phyloP scores from a whole-genome alignment of 495 filamentous ascomycete genomes.

The Hypomontagnella submonticulosa region DNA sequence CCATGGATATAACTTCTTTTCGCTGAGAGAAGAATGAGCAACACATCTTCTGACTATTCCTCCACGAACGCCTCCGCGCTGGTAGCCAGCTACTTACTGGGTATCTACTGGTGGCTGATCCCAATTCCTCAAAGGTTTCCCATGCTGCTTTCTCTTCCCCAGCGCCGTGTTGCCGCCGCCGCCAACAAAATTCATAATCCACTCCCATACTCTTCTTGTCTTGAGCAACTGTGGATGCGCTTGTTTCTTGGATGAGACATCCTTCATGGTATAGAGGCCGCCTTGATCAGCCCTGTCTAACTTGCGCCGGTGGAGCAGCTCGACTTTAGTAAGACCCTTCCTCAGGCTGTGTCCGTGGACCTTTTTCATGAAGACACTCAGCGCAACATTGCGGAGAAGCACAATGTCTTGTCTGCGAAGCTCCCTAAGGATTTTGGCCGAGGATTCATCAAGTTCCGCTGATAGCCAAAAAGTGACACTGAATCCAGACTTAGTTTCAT shows the following conservation, averaged over 20 bases:
- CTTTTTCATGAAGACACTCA: conserved; percentile 74
- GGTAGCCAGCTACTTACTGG: conserved; percentile 13
- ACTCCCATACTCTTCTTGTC: conserved; percentile 73
- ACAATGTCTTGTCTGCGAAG: conserved; percentile 79
- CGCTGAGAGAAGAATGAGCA: background rate
- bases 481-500: conserved; percentile 87
- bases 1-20: too few species aligned
- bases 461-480: conserved; percentile 84
- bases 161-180: conserved; percentile 36
- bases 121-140: conserved; percentile 42
- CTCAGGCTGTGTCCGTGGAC: conserved; percentile 83
- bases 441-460: conserved; percentile 44
- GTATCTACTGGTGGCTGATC: conserved; percentile 47
- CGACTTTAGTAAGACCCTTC: conserved; percentile 74
- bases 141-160: conserved; percentile 43
- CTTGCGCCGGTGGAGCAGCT: conserved; percentile 69
- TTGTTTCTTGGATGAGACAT: conserved; percentile 48
- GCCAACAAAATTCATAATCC: conserved; percentile 79
- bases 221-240: conserved; percentile 68
- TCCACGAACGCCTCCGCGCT: too few species aligned
- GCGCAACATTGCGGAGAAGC: conserved; percentile 78
- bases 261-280: conserved; percentile 54
- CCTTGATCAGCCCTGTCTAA: conserved; percentile 56
- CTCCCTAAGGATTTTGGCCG: conserved; percentile 58
- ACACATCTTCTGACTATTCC: too few species aligned